Percentiles rank a stretch among this genome's conserved stretches.
Evolutionary conservation across 208 protist species (phyloP).

Genomic region (Trypanosoma congolense): DNA sequence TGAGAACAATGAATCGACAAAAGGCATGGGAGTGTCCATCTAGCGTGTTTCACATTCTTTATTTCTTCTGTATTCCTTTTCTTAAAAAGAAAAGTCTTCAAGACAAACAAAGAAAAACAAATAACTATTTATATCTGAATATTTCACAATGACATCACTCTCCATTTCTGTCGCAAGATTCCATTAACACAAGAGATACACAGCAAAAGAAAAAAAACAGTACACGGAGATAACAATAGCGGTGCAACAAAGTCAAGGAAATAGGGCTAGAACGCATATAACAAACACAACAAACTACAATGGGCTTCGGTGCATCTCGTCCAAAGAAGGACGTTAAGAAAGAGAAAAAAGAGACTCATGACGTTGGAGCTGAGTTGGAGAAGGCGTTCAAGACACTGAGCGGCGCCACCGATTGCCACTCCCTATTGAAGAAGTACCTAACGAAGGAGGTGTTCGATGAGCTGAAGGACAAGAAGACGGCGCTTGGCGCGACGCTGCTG

Average conservation of each 20-base stretch:
- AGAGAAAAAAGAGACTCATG: neutral
- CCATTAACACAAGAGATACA: neutral
- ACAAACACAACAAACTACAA: constrained; percentile 1
- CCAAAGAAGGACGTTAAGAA: neutral
- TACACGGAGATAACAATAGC: too few relatives aligned
- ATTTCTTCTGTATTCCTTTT: too few relatives aligned
- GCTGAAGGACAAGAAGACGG: constrained; percentile 27
- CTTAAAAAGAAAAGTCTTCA: too few relatives aligned
- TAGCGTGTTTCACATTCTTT: too few relatives aligned
- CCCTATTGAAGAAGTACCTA: constrained; percentile 39
- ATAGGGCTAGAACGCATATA: constrained; percentile 3
- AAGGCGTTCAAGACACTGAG: constrained; percentile 16
- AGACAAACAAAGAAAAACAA: too few relatives aligned
- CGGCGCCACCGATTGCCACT: constrained; percentile 23
- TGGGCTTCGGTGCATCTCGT: constrained; percentile 5
- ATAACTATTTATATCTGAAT: too few relatives aligned
- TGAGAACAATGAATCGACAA: too few relatives aligned
- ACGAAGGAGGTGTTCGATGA: constrained; percentile 32
- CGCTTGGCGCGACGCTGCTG: constrained; percentile 31
- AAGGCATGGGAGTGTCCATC: too few relatives aligned
- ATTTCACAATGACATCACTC: too few relatives aligned
- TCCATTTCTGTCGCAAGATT: too few relatives aligned
- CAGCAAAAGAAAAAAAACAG: neutral
- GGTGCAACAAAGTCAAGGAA: too few relatives aligned
- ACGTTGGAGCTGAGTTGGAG: constrained; percentile 8